phyloP scores from a whole-genome alignment of 805 yeast species.

The Wickerhamomyces canadensis region DNA sequence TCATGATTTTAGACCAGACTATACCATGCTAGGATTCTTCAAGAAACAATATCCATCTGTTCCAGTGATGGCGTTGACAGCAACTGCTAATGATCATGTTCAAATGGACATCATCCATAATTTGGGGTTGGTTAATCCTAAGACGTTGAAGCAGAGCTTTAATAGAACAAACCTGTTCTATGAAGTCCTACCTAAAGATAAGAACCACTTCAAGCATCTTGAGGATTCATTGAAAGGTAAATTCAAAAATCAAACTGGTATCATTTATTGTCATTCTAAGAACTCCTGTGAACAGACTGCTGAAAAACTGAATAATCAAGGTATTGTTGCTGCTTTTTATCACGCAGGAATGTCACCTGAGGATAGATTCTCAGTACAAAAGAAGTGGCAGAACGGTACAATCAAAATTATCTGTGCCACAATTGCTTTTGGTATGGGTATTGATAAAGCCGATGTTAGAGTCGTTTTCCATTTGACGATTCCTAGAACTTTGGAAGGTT shows the following conservation, averaged over 20 bases:
- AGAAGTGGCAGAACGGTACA: slow-evolving; percentile 69
- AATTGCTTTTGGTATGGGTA: slow-evolving; percentile 98
- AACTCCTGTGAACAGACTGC: slow-evolving; percentile 82
- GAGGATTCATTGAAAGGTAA: slow-evolving; percentile 45
- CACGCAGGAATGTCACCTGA: slow-evolving; percentile 94
- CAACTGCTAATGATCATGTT: slow-evolving; percentile 92
- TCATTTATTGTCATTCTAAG: slow-evolving; percentile 90
- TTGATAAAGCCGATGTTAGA: slow-evolving; percentile 93
- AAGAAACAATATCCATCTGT: slow-evolving; percentile 68
- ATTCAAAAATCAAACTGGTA: slow-evolving; percentile 65
- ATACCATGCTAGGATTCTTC: slow-evolving; percentile 71
- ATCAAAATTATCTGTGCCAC: slow-evolving; percentile 90
- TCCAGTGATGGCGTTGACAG: slow-evolving; percentile 95
- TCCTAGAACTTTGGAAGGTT: slow-evolving; percentile 90
- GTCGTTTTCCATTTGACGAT: slow-evolving; percentile 84
- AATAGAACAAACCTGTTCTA: slow-evolving; percentile 83
- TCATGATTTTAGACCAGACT: slow-evolving; percentile 96
- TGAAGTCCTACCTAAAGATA: slow-evolving; percentile 64
- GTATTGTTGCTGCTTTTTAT: slow-evolving; percentile 69
- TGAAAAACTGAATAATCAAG: slow-evolving; percentile 47
- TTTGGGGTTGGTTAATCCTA: slow-evolving; percentile 54
- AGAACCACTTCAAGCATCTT: slow-evolving; percentile 51
- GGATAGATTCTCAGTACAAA: slow-evolving; percentile 67
- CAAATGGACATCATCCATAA: slow-evolving; percentile 80
- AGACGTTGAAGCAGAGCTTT: slow-evolving; percentile 81